phyloP scores from a whole-genome alignment of 441 rosid genomes.

The Dalechampia spathulata region DNA sequence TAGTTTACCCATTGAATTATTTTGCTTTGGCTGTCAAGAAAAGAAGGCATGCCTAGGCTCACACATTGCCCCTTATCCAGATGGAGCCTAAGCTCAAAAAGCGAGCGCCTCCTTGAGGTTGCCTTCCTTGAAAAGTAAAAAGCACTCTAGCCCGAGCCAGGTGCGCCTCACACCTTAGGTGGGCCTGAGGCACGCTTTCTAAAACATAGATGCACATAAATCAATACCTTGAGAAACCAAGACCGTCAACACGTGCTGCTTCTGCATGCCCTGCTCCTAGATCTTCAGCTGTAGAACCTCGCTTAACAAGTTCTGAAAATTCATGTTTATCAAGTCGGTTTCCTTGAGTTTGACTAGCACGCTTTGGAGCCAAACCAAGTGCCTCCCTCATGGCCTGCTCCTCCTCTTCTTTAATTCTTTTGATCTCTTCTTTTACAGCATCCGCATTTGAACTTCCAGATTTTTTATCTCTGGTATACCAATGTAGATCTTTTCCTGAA shows the following conservation, averaged over 20 bases:
- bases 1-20: too few species aligned
- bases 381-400: conserved; percentile 99
- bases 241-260: conserved; percentile 78
- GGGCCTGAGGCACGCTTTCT: too few species aligned
- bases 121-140: too few species aligned
- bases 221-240: conserved; percentile 80
- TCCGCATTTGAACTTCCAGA: conserved; percentile 36
- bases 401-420: conserved; percentile 86
- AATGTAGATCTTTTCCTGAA: conserved; percentile 88
- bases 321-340: conserved; percentile 93
- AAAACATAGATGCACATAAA: not conserved
- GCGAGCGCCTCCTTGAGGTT: too few species aligned
- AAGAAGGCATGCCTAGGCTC: too few species aligned
- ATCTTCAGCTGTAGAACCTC: conserved; percentile 94
- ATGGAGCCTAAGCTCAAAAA: too few species aligned
- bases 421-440: conserved; percentile 79
- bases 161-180: too few species aligned
- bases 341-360: conserved; percentile 64
- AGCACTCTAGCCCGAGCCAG: too few species aligned
- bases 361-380: conserved; percentile 92
- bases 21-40: too few species aligned
- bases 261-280: conserved; percentile 93
- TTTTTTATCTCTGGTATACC: conserved; percentile 81
- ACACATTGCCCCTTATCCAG: too few species aligned
- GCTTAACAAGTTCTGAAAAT: conserved; percentile 79